Percentiles rank a stretch among this genome's conserved stretches.
phyloP scores from a whole-genome alignment of 225 moss, liverwort and hornwort genomes.

The Pleurozium schreberi region DNA sequence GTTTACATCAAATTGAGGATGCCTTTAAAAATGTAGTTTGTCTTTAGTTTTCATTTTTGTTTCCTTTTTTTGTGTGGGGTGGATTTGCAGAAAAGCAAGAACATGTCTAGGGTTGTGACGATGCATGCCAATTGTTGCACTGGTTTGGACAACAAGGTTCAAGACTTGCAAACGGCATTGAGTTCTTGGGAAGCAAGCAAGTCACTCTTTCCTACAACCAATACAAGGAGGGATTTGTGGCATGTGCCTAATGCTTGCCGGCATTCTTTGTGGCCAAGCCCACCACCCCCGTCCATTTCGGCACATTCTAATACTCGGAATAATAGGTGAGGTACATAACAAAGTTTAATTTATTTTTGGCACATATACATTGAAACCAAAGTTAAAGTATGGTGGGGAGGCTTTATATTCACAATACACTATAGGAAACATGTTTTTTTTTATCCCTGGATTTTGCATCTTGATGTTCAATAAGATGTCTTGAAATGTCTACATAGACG shows the following conservation, averaged over 20 bases:
- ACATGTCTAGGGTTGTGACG: slow-evolving; percentile 25
- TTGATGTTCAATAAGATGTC: no score
- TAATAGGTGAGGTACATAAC: not conserved
- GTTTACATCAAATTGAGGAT: not conserved
- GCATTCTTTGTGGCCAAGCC: slow-evolving; percentile 11
- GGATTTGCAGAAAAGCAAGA: slow-evolving; percentile 8
- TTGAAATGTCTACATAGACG: no score
- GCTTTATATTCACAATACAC: not conserved
- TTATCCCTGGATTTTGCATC: no score
- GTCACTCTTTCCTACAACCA: not conserved
- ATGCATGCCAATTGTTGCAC: slow-evolving; percentile 43
- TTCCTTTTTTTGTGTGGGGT: not conserved
- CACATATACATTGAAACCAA: not conserved
- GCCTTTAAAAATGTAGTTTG: no score
- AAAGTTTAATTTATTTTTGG: no score
- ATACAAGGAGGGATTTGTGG: not conserved
- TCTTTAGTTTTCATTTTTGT: no score
- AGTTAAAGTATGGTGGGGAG: not conserved
- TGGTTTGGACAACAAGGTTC: slow-evolving; percentile 20
- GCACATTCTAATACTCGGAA: no score
- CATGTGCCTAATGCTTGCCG: slow-evolving; percentile 16
- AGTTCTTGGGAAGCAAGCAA: slow-evolving; percentile 1
- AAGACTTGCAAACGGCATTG: slow-evolving; percentile 5
- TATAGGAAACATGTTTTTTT: no score
- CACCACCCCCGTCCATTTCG: not conserved